phyloP scores from a whole-genome alignment of 352 stramenopile genomes.

The Peronospora farinosa region DNA sequence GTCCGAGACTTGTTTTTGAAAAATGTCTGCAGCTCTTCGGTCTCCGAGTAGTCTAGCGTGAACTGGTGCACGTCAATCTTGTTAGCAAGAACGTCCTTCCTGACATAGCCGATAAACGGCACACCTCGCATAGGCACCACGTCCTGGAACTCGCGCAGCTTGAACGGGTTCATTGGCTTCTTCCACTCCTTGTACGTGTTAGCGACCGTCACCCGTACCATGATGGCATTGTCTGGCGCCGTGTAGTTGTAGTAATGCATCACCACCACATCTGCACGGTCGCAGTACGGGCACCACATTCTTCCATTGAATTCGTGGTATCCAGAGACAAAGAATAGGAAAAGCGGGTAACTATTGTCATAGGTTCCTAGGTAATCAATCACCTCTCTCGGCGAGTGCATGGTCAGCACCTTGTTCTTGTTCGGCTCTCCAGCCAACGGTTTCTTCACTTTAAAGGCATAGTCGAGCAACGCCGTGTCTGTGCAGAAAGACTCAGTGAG shows the following conservation, averaged over 20 bases:
- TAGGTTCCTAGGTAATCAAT: slow-evolving; percentile 52
- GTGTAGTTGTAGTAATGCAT: slow-evolving; percentile 82
- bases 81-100: slow-evolving; percentile 43
- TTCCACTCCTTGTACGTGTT: slow-evolving; percentile 73
- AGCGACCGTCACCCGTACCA: slow-evolving; percentile 48
- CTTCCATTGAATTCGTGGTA: slow-evolving; percentile 68
- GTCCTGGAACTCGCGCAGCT: slow-evolving; percentile 51
- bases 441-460: slow-evolving; percentile 53
- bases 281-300: slow-evolving; percentile 76
- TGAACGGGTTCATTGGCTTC: slow-evolving; percentile 75
- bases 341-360: slow-evolving; percentile 69
- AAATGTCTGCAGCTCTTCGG: slow-evolving; percentile 39
- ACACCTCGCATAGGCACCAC: slow-evolving; percentile 54
- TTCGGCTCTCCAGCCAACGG: slow-evolving; percentile 35
- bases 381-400: slow-evolving; percentile 40
- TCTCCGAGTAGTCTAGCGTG: slow-evolving; percentile 51
- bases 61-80: slow-evolving; percentile 52
- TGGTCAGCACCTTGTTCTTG: slow-evolving; percentile 58
- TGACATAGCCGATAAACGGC: slow-evolving; percentile 58
- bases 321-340: slow-evolving; percentile 72
- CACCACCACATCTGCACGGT: slow-evolving; percentile 56
- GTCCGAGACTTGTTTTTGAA: slow-evolving; percentile 37
- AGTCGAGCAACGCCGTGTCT: slow-evolving; percentile 60
- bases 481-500: slow-evolving; percentile 64
- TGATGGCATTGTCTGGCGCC: slow-evolving; percentile 45